Base-by-base conservation (phyloP, 305 asterid genomes). In the Fraxinus velutina region DNA sequence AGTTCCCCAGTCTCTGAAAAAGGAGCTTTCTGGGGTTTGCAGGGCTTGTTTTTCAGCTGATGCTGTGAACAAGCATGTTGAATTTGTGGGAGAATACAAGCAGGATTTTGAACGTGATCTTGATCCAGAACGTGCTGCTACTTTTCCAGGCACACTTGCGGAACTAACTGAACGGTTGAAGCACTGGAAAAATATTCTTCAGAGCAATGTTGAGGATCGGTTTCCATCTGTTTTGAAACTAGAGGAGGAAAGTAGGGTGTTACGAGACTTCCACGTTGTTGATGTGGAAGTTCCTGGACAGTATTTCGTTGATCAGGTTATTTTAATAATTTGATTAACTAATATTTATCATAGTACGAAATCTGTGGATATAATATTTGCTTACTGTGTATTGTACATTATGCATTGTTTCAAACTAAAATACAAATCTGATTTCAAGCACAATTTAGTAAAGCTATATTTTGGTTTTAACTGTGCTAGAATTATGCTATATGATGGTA, bases 251-350 rank as follows among this genome's bases (percentile, higher is more conserved):
- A 96, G 99, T 88, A 92, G 94, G 93, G 99, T 94, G 81, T 91
- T 96, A 87, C 90, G 98, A 52, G 99, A 96, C 88, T 96, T 93
- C 83, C 92, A 96, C 80, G 97, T 93, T 79, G 98, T 96, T 83
- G 99, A 96, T 88, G 99, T 96, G 76, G 99, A 96, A 86, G 97
- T 96, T 91, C 99, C 99, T 5, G 99, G 99, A 52, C 99, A 96
- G 86, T 96, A 96, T 90, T 96, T 96, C 73, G 75, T 91, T 73
- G 99, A 96, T 89, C 97, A 96, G 97, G 99, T 90, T 81, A 84
- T 74, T 44, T 78, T 57, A 6, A 60, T 77, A 74, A 72, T 73
- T 80, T 62, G 60, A 22, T 68, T 68, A 12, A 68, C 74, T 24
- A 68, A 10, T 68, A 42, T 19, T 34, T 80, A 50, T 32, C 50